Percentiles rank a stretch among this genome's conserved stretches.
phyloP scores from a whole-genome alignment of 2,329 filamentous ascomycete species.

The Ophiostoma ulmi region DNA sequence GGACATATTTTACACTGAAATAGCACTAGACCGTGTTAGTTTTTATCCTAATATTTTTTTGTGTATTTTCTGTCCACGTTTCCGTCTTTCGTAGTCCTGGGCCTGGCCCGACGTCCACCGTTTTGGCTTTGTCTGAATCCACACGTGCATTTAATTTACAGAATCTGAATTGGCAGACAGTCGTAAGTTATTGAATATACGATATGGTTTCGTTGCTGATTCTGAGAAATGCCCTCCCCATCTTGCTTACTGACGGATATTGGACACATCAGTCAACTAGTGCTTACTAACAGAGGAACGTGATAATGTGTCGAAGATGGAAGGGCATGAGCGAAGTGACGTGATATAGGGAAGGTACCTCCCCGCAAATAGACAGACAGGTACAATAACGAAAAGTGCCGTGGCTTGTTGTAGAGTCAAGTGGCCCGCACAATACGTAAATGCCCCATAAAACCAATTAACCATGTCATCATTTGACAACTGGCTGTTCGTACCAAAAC shows the following conservation, averaged over 20 bases:
- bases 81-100: background rate
- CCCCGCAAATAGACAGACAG: background rate
- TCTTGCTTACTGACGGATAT: background rate
- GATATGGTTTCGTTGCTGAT: background rate
- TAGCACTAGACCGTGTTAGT: background rate
- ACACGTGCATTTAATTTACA: background rate
- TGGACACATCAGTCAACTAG: background rate
- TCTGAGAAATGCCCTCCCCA: background rate
- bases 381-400: background rate
- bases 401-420: background rate
- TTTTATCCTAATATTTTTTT: background rate
- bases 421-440: background rate
- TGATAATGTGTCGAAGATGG: background rate
- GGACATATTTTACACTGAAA: background rate
- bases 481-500: background rate
- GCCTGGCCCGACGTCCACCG: background rate
- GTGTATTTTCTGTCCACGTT: background rate
- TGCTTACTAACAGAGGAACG: background rate
- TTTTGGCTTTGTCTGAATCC: constrained; percentile 2
- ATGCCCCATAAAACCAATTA: background rate
- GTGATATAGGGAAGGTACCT: background rate
- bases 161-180: background rate
- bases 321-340: background rate
- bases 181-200: background rate
- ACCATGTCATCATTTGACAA: background rate